Evolutionary conservation across 352 stramenopile genomes (phyloP), one percentile per base, ranked within the genome.

Genomic region (Pythium utonaiense): DNA sequence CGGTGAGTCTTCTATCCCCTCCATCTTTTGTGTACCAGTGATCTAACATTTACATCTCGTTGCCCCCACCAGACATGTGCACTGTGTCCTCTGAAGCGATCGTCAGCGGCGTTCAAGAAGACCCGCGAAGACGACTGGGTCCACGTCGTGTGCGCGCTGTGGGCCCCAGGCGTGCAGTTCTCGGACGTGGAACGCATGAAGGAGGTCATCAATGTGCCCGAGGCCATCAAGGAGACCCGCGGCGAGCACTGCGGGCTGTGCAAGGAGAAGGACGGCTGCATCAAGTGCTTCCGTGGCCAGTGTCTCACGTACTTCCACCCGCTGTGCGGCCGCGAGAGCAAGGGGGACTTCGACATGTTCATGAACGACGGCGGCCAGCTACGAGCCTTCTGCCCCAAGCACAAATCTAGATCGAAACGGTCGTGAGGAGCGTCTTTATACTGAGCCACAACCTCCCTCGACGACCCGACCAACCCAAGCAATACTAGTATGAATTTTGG

Each of bases 291-390:
- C 57, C 86, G 86, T 21, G 69, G 70, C 25, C 69, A 68, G 40
- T 95, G 86, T 51, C 62, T 67, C 19, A 86, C 69, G 57, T 80
- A 82, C 57, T 95, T 95, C 61, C 86, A 95, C 57, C 84, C 86
- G 28, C 70, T 94, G 6, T 95, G 86, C 69, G 86, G 86, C 24
- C 86, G 84, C 53, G 84, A 95, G 60, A 89, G 70, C 55, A 83
- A 75, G 60, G 84, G 83, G 19, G 59, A 74, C 40, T 94, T 86
- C 69, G 86, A 95, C 73, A 95, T 95, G 86, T 95, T 85, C 79
- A 95, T 95, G 86, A 95, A 89, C 75, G 84, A 94, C 58, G 69
- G 74, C 45, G 86, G 86, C 33, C 82, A 91, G 53, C 69, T 95
- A 57, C 82, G 85, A 27, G 80, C 86, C 40, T 95, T 85, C 64